Base-by-base conservation (phyloP, 768 basidiomycete species). In the Amanita rubescens region DNA sequence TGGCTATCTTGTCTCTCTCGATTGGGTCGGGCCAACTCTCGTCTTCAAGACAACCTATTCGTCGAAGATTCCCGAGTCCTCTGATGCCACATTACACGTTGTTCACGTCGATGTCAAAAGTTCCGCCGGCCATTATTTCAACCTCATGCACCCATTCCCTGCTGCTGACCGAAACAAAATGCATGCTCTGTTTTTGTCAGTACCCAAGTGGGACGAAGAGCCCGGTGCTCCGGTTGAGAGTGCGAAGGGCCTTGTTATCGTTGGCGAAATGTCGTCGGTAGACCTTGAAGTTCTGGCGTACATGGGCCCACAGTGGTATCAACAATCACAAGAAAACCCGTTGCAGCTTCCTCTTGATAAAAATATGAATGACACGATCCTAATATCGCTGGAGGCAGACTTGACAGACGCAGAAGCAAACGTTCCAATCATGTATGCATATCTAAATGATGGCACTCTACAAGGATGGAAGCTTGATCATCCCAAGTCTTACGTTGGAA, bases 361-460 rank as follows among this genome's bases (percentile, higher is more conserved):
- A 50, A 78, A 83, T 37, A 73, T 77, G 67, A 79, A 85, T 22
- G 90, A 91, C 62, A 89, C 87, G 3, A 69, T 82, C 14, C 70
- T 89, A 3, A 61, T 89, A 15, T 80, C 78, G 5, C 71, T 91
- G 37, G 82, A 80, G 38, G 63, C 80, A 5, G 89, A 91, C 63
- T 62, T 90, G 49, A 87, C 86, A 14, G 75, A 76, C 54, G 57
- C 65, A 8, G 69, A 71, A 38, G 63, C 69, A 9, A 61, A 58
- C 11, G 65, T 65, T 11, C 89, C 89, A 0, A 72, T 89, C 52
- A 68, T 90, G 66, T 90, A 82, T 63, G 83, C 80, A 2, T 90
- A 87, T 65, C 75, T 87, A 10, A 88, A 82, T 51, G 89, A 92
- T 61, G 89, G 89, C 17, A 87, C 87, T 0, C 51, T 92, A 20